Base-by-base conservation (phyloP, 2,329 filamentous ascomycete species). In the Trichoderma semiorbis region DNA sequence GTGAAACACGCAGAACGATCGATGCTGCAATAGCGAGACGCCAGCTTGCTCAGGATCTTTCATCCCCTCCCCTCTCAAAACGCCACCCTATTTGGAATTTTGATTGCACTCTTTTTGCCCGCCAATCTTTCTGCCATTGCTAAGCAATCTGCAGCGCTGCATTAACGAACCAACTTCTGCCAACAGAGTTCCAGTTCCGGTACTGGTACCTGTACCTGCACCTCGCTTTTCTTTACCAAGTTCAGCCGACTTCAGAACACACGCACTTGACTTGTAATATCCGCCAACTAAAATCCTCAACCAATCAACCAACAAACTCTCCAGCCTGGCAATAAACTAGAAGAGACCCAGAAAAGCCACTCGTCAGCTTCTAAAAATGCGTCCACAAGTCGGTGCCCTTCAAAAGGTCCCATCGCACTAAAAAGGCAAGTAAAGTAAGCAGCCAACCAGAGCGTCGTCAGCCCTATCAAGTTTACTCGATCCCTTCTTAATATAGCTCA, bases 341-440 rank as follows among this genome's bases (percentile, higher is more conserved):
- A 64, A 64, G 14, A 64, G 24, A 2, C 61, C 21, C 34, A 47
- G 61, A 64, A 64, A 30, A 30, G 26, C 5, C 26, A n/a, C n/a
- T 55, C 65, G 66, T 70, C 67, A 53, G 67, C 58, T 61, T 63
- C 67, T 63, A 70, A 63, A 70, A 63, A 70, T 34, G 32, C n/a
- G 47, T 26, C 64, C 14, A 67, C 28, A n/a, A 43, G 39, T 43
- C 8, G 24, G 34, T 14, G 7, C 21, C 24, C 24, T 50, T 21
- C 21, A 58, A 26, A 24, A 21, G 28, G 12, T 30, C 64, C 66
- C 66, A 62, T 53, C 32, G 26, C 24, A 28, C 53, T 28, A 60
- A 58, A 60, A 34, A 32, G 43, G n/a, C 4, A 34, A 30, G 11
- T 18, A 1, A 28, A 16, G 18, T 69, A 69, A 69, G 67, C 67